Evolutionary conservation across 2,329 filamentous ascomycete species (phyloP), one percentile per base, ranked within the genome.

Genomic region (Venturia aucupariae): DNA sequence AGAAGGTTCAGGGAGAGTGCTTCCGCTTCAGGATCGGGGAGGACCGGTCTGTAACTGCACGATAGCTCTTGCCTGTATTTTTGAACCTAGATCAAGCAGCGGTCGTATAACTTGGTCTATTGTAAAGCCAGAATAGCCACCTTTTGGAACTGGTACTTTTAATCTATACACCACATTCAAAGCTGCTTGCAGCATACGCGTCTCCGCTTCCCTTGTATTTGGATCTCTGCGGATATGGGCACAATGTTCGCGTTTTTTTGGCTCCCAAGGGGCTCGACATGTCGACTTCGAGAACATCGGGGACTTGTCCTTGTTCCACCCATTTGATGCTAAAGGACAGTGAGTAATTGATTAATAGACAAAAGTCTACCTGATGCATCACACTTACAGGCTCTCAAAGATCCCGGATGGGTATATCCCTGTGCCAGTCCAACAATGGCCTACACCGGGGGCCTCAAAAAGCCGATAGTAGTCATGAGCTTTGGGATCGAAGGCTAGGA

Each of bases 371-470:
- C 24, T 22, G 1, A 2, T 24, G 24, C 7, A 22, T 32, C 17
- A 11, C 3, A 32, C 48, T 44, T 17, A 64, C 64, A 42, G 65
- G 48, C 62, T 57, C 35, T 65, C 44, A 39, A 65, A 65, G 17
- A 61, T 65, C 2, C 62, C 62, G 7, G 30, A 35, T 15, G 64
- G 64, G 32, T 59, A 65, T 32, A 55, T 13, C 10, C 64, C 64
- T 4, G 44, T 41, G 19, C 64, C 64, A 19, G 38, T 30, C 27
- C 24, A 42, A 32, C 64, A 67, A 42, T 68, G 67, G 2, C 44
- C 67, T 1, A 68, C 63, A 2, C 67, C 67, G 5, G 67, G 67
- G 11, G 67, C 65, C 44, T 46, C 44, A 24, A 68, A 68, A 17
- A 64, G 57, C 4, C 67, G 67, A 41, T 67, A 68, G 62, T 63